Base-by-base conservation (phyloP, 192 early-diverging fungal species). In the Tieghemiomyces parasiticus region DNA sequence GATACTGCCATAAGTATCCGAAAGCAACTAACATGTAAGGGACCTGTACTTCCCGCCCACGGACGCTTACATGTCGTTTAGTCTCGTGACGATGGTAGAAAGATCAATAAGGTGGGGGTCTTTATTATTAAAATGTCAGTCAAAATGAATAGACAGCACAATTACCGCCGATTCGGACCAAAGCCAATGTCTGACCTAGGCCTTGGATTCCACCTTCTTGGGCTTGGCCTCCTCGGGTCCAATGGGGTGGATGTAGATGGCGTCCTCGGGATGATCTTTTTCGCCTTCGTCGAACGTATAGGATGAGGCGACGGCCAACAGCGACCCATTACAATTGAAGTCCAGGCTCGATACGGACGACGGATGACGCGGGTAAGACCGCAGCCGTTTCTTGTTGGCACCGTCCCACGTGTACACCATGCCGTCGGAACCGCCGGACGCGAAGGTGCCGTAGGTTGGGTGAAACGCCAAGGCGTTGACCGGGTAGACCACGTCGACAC, bases 241-340 rank as follows among this genome's bases (percentile, higher is more conserved):
- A 25, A 95, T 74, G n/a, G 74, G 63, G 48, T 79, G 74, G 61
- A 95, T 84, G 70, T 77, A 92, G 49, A 95, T 76, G 29, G 83
- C 69, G 66, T 92, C 90, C 0, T 79, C 77, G 31, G 88, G 76
- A 70, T 90, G 88, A 53, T 88, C 85, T 64, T 87, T 89, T 59
- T 93, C 89, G 42, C 91, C 92, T 61, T 94, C 90, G 50, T 99
- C 95, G 69, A 82, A 99, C 1, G 91, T 91, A 72, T 99, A 99
- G 22, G 86, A 90, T 24, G 84, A 80, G 0, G 93, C 93, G 35
- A 96, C 71, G 14, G 95, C 93, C 59, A 99, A 68, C 28, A 70
- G 63, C 35, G 58, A 76, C 2, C 93, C 95, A 63, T 90, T 83
- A 19, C 75, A 75, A 51, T 78, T 88, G 71, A 96, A 94, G 26